These are phyloP conservation scores for Tetradesmus obliquus DNA, from an alignment of 139 green algal genomes.

Conservation along the genomic window DNA sequence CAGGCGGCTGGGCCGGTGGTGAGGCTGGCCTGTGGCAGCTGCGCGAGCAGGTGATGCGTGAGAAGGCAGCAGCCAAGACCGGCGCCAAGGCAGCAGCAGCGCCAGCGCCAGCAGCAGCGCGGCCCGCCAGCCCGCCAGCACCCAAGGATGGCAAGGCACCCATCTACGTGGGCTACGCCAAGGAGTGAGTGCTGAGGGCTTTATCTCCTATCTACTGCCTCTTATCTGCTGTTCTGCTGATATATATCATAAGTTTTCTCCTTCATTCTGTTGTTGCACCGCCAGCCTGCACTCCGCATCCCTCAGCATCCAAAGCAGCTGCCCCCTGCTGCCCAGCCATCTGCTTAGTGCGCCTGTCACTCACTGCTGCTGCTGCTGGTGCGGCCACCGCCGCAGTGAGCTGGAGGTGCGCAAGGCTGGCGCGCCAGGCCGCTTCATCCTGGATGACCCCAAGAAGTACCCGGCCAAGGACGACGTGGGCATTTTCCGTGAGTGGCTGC, in stretches of 20 bases:
- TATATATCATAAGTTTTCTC: too few relatives aligned
- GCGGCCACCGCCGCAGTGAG: constrained; percentile 48
- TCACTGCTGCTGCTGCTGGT: constrained; percentile 6
- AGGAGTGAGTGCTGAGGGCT: constrained; percentile 56
- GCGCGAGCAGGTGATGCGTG: constrained; percentile 49
- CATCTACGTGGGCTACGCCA: constrained; percentile 69
- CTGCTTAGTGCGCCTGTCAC: too few relatives aligned
- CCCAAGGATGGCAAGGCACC: constrained; percentile 50
- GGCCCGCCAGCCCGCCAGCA: neutral
- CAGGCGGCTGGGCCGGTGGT: constrained; percentile 75
- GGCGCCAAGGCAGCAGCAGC: neutral
- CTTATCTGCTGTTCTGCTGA: too few relatives aligned
- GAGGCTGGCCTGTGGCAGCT: constrained; percentile 71
- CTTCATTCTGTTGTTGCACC: too few relatives aligned
- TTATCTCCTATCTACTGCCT: too few relatives aligned
- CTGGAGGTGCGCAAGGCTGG: constrained; percentile 55
- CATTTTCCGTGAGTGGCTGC: constrained; percentile 32
- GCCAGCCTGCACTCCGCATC: too few relatives aligned
- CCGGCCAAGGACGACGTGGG: constrained; percentile 75
- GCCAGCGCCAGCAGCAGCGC: neutral
- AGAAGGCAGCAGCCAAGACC: constrained; percentile 25
- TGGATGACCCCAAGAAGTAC: constrained; percentile 78
- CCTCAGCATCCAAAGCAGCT: too few relatives aligned
- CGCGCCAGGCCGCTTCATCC: constrained; percentile 61
- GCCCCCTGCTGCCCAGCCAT: too few relatives aligned